Conservation (phyloP, 805 yeast species). For the Kuraishia hungarica region DNA sequence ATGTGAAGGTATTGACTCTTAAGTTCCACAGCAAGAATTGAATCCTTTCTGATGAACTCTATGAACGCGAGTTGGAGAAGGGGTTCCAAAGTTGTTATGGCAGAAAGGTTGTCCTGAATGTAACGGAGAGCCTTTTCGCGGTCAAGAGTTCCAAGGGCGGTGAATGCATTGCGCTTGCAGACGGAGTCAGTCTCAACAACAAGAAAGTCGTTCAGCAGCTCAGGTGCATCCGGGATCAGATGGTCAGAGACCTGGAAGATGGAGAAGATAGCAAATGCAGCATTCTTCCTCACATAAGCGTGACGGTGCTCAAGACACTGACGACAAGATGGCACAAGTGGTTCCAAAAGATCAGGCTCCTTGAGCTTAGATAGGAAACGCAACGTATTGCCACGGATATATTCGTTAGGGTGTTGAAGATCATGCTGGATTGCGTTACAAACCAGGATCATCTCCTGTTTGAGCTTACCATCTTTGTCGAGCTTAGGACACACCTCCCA, state of each 20-base stretch:
- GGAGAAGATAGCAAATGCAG: conserved; percentile 82
- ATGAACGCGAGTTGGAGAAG: conserved; percentile 82
- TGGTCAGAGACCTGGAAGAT: conserved; percentile 78
- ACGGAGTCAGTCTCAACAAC: conserved; percentile 84
- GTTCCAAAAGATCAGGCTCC: conserved; percentile 91
- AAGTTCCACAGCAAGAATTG: conserved; percentile 52
- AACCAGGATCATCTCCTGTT: conserved; percentile 97
- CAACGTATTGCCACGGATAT: conserved; percentile 89
- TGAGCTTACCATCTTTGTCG: conserved; percentile 81
- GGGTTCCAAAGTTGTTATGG: conserved; percentile 65
- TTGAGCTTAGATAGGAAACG: conserved; percentile 84
- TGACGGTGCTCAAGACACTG: conserved; percentile 92
- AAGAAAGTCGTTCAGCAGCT: conserved; percentile 64
- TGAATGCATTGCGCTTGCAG: conserved; percentile 92
- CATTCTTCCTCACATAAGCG: conserved; percentile 96
- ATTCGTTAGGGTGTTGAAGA: conserved; percentile 96
- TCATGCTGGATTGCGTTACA: conserved; percentile 98
- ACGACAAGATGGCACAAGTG: conserved; percentile 88
- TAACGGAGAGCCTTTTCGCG: conserved; percentile 79
- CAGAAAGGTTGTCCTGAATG: conserved; percentile 59
- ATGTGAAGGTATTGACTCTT: conserved; percentile 65
- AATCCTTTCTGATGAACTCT: conserved; percentile 85
- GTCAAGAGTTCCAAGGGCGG: conserved; percentile 73
- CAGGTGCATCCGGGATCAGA: conserved; percentile 93
- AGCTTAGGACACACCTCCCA: conserved; percentile 97